These are phyloP conservation scores for Globisporangium sylvaticum DNA, from an alignment of 352 stramenopile genomes.

Conservation along the genomic window DNA sequence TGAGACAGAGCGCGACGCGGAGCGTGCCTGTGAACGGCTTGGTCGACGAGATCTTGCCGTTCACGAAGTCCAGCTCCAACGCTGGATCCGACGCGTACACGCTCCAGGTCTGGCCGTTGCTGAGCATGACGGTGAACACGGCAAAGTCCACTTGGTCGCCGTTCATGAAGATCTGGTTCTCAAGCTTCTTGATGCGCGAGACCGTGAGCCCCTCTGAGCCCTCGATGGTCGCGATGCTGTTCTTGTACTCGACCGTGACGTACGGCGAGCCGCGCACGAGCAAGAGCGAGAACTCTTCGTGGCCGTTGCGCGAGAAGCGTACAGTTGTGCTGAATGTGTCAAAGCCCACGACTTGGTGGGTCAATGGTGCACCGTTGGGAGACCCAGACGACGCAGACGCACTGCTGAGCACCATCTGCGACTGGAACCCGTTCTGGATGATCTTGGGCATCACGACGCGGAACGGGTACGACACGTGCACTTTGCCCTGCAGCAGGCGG, in stretches of 20 bases:
- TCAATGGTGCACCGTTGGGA: conserved; percentile 9
- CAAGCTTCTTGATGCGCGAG: conserved; percentile 40
- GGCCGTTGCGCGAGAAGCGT: conserved; percentile 39
- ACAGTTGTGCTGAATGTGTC: conserved; percentile 66
- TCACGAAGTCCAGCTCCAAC: conserved; percentile 29
- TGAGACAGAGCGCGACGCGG: conserved; percentile 43
- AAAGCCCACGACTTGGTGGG: conserved; percentile 63
- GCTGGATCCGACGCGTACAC: conserved; percentile 50
- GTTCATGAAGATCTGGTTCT: conserved; percentile 38
- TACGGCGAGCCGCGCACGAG: conserved; percentile 82
- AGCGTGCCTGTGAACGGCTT: conserved; percentile 49
- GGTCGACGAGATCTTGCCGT: conserved; percentile 33
- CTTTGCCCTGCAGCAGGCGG: conserved; percentile 45
- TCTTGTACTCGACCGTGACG: conserved; percentile 63
- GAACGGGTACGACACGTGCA: conserved; percentile 79
- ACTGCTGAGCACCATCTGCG: conserved; percentile 55
- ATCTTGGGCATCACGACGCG: conserved; percentile 54
- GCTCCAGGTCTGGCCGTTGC: conserved; percentile 65
- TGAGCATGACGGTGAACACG: conserved; percentile 47
- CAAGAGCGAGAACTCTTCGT: conserved; percentile 44
- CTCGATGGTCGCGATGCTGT: conserved; percentile 50
- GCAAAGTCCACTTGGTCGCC: conserved; percentile 42
- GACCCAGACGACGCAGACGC: not conserved
- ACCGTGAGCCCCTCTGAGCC: conserved; percentile 47
- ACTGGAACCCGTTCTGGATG: conserved; percentile 71